Base-by-base conservation (phyloP, 2,329 filamentous ascomycete genomes). In the Colletotrichum shisoi region DNA sequence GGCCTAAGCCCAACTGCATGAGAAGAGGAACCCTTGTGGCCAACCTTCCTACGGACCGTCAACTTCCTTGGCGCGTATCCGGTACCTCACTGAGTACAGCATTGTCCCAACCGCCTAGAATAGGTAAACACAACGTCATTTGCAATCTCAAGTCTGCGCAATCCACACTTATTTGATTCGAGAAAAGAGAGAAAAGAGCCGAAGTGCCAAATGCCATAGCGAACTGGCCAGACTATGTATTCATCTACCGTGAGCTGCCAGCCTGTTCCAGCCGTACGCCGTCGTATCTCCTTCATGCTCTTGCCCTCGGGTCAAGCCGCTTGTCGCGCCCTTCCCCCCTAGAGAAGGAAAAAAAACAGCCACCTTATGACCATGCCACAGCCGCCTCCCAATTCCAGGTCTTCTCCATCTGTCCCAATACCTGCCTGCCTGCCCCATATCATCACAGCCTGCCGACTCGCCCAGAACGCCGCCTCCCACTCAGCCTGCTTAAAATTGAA, bases 381-480 rank as follows among this genome's bases (percentile, higher is more conserved):
- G 15, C 56, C 44, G 17, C 53, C 56, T 17, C 31, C 37, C 21
- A 39, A 34, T 46, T n/a, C 53, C 42, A 64, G 49, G 31, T 42
- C 46, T 19, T 59, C 54, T 51, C 34, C 27, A 37, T 44, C 54
- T 27, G 42, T 59, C 42, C 64, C 21, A 21, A 64, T 64, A 42
- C 61, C 31, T 34, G 31, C 31, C 31, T 34, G 31, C 31, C 31
- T 9, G 31, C 31, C 31, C 56, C 12, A 37, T 64, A 37, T 59
- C 40, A 49, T 64, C 46, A 67, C 61, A 64, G 49, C 49, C 54
- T 31, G 37, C 54, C 31, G 24, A 63, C 48, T 63, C 59, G 61
- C 49, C 64, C 61, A 40, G 48, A 67, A 67, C 64, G 64, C 64
- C 64, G 37, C 39, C 64, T 48, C 54, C 31, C 57, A 49, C 57